phyloP scores from a whole-genome alignment of 2,329 filamentous ascomycete species.

The Pseudogymnoascus sp. region DNA sequence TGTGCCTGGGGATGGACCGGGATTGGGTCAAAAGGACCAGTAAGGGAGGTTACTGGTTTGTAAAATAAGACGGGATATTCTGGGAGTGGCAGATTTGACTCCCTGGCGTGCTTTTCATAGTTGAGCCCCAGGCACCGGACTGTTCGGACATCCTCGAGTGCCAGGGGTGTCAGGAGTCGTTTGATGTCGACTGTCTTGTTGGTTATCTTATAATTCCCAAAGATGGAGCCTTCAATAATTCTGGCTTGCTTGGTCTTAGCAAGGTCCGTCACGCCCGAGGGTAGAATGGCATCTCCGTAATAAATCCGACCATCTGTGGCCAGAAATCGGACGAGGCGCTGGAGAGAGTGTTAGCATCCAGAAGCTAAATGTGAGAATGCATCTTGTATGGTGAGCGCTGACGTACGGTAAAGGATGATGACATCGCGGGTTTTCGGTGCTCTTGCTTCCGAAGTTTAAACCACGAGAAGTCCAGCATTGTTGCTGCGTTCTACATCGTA shows the following conservation, averaged over 20 bases:
- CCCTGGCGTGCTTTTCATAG: conserved; percentile 62
- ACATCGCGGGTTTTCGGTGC: background rate
- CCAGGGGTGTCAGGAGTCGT: conserved; percentile 54
- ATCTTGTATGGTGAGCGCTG: background rate
- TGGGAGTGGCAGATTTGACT: conserved; percentile 60
- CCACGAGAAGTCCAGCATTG: conserved; percentile 1
- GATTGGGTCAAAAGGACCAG: conserved; percentile 56
- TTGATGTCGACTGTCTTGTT: conserved; percentile 48
- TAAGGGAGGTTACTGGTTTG: conserved; percentile 58
- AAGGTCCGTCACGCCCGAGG: conserved; percentile 50
- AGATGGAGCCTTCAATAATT: conserved; percentile 57
- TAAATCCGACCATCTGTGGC: conserved; percentile 60
- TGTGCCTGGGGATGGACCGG: conserved; percentile 59
- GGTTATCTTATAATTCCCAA: conserved; percentile 54
- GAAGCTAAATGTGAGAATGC: background rate
- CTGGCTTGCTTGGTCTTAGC: conserved; percentile 50
- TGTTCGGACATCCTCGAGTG: conserved; percentile 52
- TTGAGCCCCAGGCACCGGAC: conserved; percentile 64
- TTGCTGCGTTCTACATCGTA: background rate
- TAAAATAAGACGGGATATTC: conserved; percentile 66
- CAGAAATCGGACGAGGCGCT: conserved; percentile 67
- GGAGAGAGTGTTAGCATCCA: conserved; percentile 10
- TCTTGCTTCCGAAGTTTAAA: conserved; percentile 1
- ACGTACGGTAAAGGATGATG: conserved; percentile 8
- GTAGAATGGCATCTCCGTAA: conserved; percentile 67